phyloP scores from a whole-genome alignment of 306 rosid species.

The Vigna angularis region DNA sequence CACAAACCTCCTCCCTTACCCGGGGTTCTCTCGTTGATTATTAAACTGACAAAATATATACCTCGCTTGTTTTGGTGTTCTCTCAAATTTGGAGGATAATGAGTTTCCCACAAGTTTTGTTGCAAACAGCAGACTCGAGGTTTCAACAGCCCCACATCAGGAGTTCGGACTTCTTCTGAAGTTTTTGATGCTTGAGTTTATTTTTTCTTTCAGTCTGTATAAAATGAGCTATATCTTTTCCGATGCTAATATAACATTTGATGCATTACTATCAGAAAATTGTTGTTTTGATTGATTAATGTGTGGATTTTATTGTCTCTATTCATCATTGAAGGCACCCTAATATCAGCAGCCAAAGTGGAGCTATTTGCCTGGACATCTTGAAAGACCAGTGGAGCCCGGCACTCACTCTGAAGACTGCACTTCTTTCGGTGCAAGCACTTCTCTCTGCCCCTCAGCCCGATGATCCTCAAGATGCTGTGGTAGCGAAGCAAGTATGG shows the following conservation, averaged over 20 bases:
- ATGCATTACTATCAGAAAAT: constrained; percentile 6
- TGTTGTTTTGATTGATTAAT: constrained; percentile 32
- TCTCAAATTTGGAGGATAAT: not conserved
- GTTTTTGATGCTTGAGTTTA: constrained; percentile 5
- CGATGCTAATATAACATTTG: constrained; percentile 21
- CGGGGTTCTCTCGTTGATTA: not conserved
- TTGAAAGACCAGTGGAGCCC: constrained; percentile 99
- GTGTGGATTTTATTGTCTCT: constrained; percentile 20
- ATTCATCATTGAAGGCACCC: constrained; percentile 87
- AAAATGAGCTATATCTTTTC: constrained; percentile 25
- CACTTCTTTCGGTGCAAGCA: constrained; percentile 98
- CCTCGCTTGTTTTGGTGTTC: constrained; percentile 25
- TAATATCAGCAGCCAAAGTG: constrained; percentile 98
- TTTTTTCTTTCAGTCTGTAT: not conserved
- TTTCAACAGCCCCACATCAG: constrained; percentile 23
- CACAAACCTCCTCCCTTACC: not conserved
- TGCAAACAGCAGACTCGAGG: constrained; percentile 1
- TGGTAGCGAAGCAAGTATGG: constrained; percentile 92
- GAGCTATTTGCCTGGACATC: constrained; percentile 96
- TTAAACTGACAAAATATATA: not conserved
- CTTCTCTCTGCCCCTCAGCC: constrained; percentile 97
- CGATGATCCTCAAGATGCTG: constrained; percentile 99
- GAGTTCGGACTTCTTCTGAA: constrained; percentile 27
- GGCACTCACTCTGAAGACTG: constrained; percentile 95
- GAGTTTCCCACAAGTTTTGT: constrained; percentile 12